Evolutionary conservation across 108 stramenopile species (phyloP).

Genomic region (Thalassiosira profunda): DNA sequence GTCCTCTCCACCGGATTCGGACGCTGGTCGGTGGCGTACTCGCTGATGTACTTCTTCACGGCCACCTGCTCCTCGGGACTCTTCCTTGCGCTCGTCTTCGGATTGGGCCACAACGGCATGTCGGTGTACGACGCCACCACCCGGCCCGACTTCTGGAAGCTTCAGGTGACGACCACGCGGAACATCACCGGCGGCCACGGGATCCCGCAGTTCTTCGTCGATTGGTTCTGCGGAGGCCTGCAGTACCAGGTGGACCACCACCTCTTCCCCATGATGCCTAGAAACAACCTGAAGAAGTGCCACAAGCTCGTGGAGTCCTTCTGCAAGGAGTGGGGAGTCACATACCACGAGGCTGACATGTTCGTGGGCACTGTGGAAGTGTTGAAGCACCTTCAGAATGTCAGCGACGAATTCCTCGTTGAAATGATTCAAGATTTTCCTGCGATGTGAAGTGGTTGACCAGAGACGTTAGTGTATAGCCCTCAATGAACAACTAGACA

Average conservation of each 20-base stretch:
- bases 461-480: too few relatives aligned
- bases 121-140: constrained; percentile 94
- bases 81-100: constrained; percentile 97
- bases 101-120: constrained; percentile 99
- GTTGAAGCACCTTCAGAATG: constrained; percentile 70
- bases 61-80: constrained; percentile 92
- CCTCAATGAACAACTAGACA: too few relatives aligned
- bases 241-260: constrained; percentile 99
- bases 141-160: constrained; percentile 99
- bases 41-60: constrained; percentile 69
- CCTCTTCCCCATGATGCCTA: constrained; percentile 97
- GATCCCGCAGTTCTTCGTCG: constrained; percentile 94
- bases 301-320: constrained; percentile 93
- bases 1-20: constrained; percentile 80
- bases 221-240: constrained; percentile 99
- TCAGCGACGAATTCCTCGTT: constrained; percentile 80
- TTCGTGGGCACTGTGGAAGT: constrained; percentile 85
- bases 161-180: constrained; percentile 98
- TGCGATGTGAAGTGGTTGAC: constrained; percentile 95
- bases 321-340: constrained; percentile 98
- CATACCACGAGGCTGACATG: constrained; percentile 93
- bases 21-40: constrained; percentile 67
- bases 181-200: constrained; percentile 96
- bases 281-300: constrained; percentile 92
- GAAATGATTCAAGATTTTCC: constrained; percentile 90